phyloP scores from a whole-genome alignment of 202 grass and related monocot species.

The Panicum hallii region DNA sequence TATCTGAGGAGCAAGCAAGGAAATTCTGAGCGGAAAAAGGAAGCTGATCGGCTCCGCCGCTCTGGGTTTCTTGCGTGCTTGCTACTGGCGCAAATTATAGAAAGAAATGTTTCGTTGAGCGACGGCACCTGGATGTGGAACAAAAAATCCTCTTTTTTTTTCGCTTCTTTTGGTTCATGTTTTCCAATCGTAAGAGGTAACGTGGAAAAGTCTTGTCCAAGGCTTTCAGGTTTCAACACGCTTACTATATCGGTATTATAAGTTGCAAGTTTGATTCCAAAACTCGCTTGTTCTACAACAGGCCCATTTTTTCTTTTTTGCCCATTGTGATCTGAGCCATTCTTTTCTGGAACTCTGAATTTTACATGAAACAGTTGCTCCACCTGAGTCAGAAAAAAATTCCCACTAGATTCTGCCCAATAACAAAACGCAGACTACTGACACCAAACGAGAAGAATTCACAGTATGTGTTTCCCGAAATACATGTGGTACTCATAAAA shows the following conservation, averaged over 20 bases:
- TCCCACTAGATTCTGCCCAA: neutral
- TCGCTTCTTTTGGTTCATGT: neutral
- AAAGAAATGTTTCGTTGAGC: neutral
- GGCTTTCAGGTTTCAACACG: neutral
- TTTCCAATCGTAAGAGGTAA: neutral
- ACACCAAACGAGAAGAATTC: neutral
- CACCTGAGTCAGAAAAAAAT: neutral
- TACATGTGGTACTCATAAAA: neutral
- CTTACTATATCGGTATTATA: no score
- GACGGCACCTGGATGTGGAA: neutral
- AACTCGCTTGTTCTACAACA: neutral
- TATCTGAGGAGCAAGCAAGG: neutral
- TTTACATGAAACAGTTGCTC: neutral
- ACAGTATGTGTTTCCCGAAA: neutral
- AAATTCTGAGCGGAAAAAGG: neutral
- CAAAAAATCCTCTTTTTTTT: no score
- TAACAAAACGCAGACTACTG: neutral
- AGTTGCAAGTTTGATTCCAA: neutral
- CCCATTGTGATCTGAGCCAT: neutral
- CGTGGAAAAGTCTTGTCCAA: slow-evolving; percentile 1
- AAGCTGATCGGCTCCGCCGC: neutral
- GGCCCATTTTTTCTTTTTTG: neutral
- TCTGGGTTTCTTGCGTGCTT: neutral
- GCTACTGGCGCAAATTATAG: neutral
- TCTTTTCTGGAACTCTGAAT: neutral